These are phyloP conservation scores for Tetradesmus obliquus DNA, from an alignment of 139 green algal species.

Conservation along the genomic window DNA sequence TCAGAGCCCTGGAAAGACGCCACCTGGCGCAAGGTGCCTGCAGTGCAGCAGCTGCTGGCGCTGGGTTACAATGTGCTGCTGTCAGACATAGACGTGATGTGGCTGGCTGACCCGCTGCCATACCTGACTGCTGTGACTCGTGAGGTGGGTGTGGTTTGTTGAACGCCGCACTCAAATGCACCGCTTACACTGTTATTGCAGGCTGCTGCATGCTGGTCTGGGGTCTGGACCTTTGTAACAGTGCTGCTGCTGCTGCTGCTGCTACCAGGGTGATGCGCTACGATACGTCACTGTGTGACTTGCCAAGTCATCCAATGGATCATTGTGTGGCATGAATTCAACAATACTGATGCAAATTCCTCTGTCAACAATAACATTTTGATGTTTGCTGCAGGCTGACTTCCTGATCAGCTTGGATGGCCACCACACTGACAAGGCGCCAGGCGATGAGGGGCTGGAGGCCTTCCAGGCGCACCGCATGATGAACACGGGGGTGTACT, in stretches of 20 bases:
- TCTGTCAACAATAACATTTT: too few species aligned
- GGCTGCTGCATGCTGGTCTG: too few species aligned
- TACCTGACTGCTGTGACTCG: constrained; percentile 1
- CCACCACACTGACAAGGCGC: constrained; percentile 1
- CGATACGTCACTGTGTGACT: too few species aligned
- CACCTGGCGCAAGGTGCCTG: constrained; percentile 12
- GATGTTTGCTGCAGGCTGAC: constrained; percentile 67
- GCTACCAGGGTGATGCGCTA: too few species aligned
- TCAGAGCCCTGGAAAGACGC: not conserved
- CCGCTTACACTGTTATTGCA: too few species aligned
- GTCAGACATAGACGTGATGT: constrained; percentile 29
- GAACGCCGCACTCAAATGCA: too few species aligned
- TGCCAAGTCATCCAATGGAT: too few species aligned
- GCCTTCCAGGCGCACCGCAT: not conserved
- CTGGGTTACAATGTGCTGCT: constrained; percentile 36
- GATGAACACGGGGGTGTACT: constrained; percentile 24
- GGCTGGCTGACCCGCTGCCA: constrained; percentile 39
- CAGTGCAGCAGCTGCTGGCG: not conserved
- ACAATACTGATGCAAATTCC: too few species aligned
- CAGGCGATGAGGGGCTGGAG: not conserved
- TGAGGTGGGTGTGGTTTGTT: not conserved
- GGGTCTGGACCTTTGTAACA: too few species aligned
- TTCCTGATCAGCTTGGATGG: constrained; percentile 75
- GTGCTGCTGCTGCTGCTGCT: too few species aligned
- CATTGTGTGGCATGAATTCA: too few species aligned